A percentile compares a stretch with the other conserved stretches of the same genome.
Evolutionary conservation across 140 eudicot genomes (phyloP).

Genomic region (Erigeron philadelphicus): DNA sequence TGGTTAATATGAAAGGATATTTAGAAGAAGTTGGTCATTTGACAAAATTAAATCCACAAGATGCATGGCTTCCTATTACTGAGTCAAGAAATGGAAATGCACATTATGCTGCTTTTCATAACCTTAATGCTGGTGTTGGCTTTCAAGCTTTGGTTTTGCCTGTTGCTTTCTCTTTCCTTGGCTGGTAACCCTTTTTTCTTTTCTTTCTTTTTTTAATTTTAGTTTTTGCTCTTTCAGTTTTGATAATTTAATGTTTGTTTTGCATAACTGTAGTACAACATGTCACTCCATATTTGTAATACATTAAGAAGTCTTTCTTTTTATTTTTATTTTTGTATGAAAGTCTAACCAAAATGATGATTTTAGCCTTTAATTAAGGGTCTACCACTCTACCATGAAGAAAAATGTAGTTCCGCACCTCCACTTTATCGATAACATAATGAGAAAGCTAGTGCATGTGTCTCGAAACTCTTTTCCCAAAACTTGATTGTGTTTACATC

Average conservation of each 20-base stretch:
- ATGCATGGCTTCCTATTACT: slow-evolving; percentile 95
- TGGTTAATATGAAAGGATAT: slow-evolving; percentile 69
- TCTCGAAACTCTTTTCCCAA: not conserved
- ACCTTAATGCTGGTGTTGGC: slow-evolving; percentile 75
- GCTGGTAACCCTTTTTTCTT: slow-evolving; percentile 50
- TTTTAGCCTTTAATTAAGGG: not conserved
- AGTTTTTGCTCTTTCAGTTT: not conserved
- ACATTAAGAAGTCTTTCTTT: too few species aligned
- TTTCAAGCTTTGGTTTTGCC: slow-evolving; percentile 81
- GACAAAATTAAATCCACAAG: slow-evolving; percentile 80
- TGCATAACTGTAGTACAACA: too few species aligned
- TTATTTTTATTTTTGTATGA: not conserved
- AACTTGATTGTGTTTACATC: slow-evolving; percentile 1
- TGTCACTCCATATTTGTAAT: too few species aligned
- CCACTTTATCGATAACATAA: slow-evolving; percentile 22
- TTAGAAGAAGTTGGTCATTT: slow-evolving; percentile 78
- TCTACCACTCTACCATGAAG: slow-evolving; percentile 17
- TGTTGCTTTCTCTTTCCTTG: slow-evolving; percentile 76
- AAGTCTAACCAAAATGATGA: not conserved
- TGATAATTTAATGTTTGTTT: not conserved
- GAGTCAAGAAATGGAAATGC: slow-evolving; percentile 85
- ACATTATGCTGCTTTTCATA: slow-evolving; percentile 82
- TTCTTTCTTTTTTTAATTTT: not conserved
- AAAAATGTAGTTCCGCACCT: not conserved
- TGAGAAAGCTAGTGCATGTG: slow-evolving; percentile 16